Evolutionary conservation across 2,329 filamentous ascomycete species (phyloP), one percentile per base, ranked within the genome.

Genomic region (Chaetomium globosum): DNA sequence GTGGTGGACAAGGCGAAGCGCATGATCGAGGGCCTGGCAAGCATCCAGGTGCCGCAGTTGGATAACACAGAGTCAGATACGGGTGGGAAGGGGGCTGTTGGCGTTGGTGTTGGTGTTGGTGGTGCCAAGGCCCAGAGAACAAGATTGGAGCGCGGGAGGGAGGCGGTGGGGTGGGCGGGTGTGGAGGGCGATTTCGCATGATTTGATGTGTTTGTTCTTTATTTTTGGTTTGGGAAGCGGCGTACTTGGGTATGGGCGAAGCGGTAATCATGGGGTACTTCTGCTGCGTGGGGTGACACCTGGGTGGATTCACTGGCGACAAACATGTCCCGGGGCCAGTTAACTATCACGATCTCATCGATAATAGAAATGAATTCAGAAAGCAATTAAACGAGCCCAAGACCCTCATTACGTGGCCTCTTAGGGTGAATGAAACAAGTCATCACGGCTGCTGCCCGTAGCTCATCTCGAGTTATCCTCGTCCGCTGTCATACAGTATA

Each of bases 1-100:
- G 87, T 87, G 73, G 87, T 87, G 60, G 87, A 89, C 70, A 90
- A 89, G 77, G 90, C 95, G 67, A 86, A 88, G 72, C 83, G 86
- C 48, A 82, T 94, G 63, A 82, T 97, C 66, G 86, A 87, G 65
- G 89, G 88, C 0, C 80, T 97, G 59, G 85, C 82, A 1, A 83
- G 83, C 70, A 74, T 86, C 66, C 80, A 80, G 58, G 71, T 78
- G 4, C 72, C 73, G 21, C 23, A 63, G 58, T 63, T 73, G 59
- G 72, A 71, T 12, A 59, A 10, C 12, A 36, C 33, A 3, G 33
- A 10, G n/a, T 26, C 26, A 4, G 26, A 26, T 26, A 26, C 26
- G 26, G 26, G 26, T 26, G 67, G 69, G 26, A 36, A 36, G 2
- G 33, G 33, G 33, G 33, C 1, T 36, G 33, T 10, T 36, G 33